Conservation (phyloP, 176 grass and related monocot species). For the Panicum miliaceum region DNA sequence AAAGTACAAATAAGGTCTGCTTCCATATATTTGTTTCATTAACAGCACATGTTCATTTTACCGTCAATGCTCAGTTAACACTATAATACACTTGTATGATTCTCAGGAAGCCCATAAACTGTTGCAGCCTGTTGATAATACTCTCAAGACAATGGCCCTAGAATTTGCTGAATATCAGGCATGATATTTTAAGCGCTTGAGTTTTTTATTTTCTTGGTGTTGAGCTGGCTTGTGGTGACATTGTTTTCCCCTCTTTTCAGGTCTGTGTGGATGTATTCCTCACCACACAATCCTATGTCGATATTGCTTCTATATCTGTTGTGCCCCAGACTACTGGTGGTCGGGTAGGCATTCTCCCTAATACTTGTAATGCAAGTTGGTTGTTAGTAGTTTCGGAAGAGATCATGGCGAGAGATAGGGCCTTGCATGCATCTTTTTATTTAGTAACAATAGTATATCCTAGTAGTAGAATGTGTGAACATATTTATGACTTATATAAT, state of each 20-base stretch:
- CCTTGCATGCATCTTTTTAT: not conserved
- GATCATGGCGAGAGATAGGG: not conserved
- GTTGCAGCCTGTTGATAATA: conserved; percentile 76
- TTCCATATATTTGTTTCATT: conserved; percentile 23
- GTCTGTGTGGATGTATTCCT: conserved; percentile 89
- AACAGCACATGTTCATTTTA: conserved; percentile 14
- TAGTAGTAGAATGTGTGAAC: not conserved
- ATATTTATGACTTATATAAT: conserved; percentile 12
- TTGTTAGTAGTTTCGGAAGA: not conserved
- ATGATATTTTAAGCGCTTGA: conserved; percentile 8
- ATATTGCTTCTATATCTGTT: conserved; percentile 85
- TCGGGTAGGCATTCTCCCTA: conserved; percentile 57
- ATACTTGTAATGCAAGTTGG: not conserved
- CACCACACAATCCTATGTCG: conserved; percentile 77
- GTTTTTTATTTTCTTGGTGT: not conserved
- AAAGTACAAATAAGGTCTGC: not conserved
- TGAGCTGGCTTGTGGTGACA: not conserved
- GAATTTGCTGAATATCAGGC: conserved; percentile 96
- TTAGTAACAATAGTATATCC: not conserved
- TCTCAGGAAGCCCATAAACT: conserved; percentile 83
- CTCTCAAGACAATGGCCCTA: conserved; percentile 83
- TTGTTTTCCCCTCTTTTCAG: conserved; percentile 41
- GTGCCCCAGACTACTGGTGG: conserved; percentile 83
- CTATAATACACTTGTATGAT: conserved; percentile 23
- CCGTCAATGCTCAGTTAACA: not conserved